Base-by-base conservation (phyloP, 2,329 filamentous ascomycete genomes). In the Fusarium equiseti region DNA sequence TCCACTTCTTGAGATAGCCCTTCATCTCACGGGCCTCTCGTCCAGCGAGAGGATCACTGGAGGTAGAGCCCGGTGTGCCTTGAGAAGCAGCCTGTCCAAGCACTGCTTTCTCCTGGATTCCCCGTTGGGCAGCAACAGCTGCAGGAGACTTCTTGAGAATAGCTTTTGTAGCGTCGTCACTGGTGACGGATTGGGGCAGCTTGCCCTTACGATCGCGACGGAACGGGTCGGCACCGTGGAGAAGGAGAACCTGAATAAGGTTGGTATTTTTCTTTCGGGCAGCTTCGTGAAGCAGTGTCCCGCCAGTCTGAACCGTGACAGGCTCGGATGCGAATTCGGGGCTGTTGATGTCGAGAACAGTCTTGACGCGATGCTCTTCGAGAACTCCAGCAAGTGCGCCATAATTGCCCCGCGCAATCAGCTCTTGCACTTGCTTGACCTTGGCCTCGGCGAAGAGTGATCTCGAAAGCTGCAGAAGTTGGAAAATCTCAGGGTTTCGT, bases 1-100 rank as follows among this genome's bases (percentile, higher is more conserved):
- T 99, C 96, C 96, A 99, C 80, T 99, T 99, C 83, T 98, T 98
- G 60, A 99, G 85, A 79, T 98, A 99, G 9, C 96, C 96, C 83
- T 97, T 98, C 93, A 99, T 98, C 81, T 98, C 95, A 50, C 95
- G 88, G 20, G 93, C 92, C 77, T 99, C 96, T 72, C 95, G 94
- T 18, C 92, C 91, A 27, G 92, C 92, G 63, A 90, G 79, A 22
- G 88, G 84, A 71, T 92, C 88, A 12, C 86, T 84, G 18, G 90
- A 84, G 3, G 83, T 81, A 27, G 88, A 84, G 16, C 85, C 79
- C 11, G 85, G 82, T 4, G 83, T 81, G 8, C 85, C 86, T 66
- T 91, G 87, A 0, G 87, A 87, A 11, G 87, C 85, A 22, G 84
- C 85, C 68, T 92, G 93, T 3, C 94, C 95, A 18, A 99, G 87